Evolutionary conservation across 192 early-diverging fungal species (phyloP).

Genomic region (Ramicandelaber brevisporus): DNA sequence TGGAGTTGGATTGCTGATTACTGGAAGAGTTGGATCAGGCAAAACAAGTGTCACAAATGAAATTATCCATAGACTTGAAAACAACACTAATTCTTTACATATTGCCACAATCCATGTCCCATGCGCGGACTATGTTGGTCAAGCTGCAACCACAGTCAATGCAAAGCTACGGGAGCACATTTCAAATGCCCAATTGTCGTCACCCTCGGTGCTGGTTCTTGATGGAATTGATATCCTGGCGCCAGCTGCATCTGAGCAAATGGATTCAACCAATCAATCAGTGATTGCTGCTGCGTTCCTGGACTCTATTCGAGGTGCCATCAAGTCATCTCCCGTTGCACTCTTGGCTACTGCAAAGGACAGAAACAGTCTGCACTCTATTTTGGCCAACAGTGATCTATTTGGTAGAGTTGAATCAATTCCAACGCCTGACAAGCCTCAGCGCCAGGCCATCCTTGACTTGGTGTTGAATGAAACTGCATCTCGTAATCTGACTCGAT

Average conservation of each 20-base stretch:
- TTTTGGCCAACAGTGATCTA: constrained; percentile 5
- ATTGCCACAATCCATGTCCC: constrained; percentile 10
- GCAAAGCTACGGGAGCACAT: constrained; percentile 4
- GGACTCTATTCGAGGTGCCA: neutral
- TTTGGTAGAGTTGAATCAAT: constrained; percentile 7
- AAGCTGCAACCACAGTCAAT: constrained; percentile 2
- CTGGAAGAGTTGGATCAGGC: constrained; percentile 48
- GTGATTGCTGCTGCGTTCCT: constrained; percentile 5
- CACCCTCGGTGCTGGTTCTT: constrained; percentile 12
- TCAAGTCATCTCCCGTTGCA: constrained; percentile 2
- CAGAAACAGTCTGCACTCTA: constrained; percentile 7
- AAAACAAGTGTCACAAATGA: constrained; percentile 36
- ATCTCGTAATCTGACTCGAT: constrained; percentile 15
- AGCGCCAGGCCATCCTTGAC: constrained; percentile 36
- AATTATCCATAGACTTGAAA: constrained; percentile 13
- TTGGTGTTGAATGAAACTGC: constrained; percentile 29
- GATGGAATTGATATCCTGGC: constrained; percentile 16
- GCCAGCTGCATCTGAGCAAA: constrained; percentile 11
- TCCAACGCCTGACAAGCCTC: constrained; percentile 7
- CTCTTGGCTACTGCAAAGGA: constrained; percentile 13
- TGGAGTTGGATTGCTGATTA: constrained; percentile 30
- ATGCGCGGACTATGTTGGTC: constrained; percentile 7
- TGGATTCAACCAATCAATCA: constrained; percentile 4
- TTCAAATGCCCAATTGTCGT: constrained; percentile 2
- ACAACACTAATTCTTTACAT: constrained; percentile 14